These are phyloP conservation scores for Stagonosporopsis rhizophila DNA, from an alignment of 2,329 filamentous ascomycete genomes.

Conservation along the genomic window DNA sequence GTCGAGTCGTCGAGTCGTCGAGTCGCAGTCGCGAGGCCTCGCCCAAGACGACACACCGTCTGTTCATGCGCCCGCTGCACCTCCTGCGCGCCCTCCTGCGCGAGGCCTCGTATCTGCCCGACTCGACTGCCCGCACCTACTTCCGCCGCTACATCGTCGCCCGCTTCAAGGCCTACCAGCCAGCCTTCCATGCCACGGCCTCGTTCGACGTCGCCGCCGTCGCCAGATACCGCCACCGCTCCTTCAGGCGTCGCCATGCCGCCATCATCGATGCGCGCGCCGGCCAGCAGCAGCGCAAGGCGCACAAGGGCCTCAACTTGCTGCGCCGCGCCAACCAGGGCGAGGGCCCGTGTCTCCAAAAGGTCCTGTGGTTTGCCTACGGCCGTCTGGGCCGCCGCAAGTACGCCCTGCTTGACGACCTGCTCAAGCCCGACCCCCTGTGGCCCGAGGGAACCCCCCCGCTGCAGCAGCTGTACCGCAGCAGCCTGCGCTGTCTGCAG, in stretches of 20 bases:
- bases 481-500: conserved; percentile 36
- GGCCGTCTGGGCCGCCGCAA: conserved; percentile 63
- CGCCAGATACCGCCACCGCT: conserved; percentile 26
- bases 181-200: conserved; percentile 31
- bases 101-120: conserved; percentile 67
- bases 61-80: conserved; percentile 52
- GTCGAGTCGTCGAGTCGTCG: no score
- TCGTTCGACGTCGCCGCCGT: conserved; percentile 25
- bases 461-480: conserved; percentile 48
- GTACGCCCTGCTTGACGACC: conserved; percentile 50
- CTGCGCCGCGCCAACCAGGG: conserved; percentile 65
- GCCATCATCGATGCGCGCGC: conserved; percentile 35
- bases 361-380: conserved; percentile 63
- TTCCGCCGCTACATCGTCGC: conserved; percentile 57
- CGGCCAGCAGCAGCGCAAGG: conserved; percentile 31
- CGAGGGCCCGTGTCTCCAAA: conserved; percentile 58
- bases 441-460: conserved; percentile 21
- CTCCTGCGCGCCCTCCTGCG: conserved; percentile 64
- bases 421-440: conserved; percentile 35
- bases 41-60: no score
- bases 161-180: conserved; percentile 57
- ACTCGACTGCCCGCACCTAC: conserved; percentile 60
- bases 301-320: conserved; percentile 50
- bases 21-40: no score
- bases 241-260: conserved; percentile 30